Evolutionary conservation across 306 rosid genomes (phyloP), one percentile per base, ranked within the genome.

Genomic region (Morella rubra): DNA sequence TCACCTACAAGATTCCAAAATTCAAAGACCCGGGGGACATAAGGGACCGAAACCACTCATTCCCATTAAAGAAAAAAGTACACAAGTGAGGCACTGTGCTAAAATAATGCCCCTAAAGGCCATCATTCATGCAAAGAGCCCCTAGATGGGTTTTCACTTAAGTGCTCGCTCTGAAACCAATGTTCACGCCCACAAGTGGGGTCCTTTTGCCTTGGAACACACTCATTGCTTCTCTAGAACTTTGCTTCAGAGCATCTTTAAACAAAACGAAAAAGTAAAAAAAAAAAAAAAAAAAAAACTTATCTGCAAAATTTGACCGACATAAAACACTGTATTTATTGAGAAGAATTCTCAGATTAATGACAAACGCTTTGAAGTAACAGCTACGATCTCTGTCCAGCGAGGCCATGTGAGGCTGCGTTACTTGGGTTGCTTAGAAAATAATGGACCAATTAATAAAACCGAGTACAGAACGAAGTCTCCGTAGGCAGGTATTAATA

Each of bases 211-310:
- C 91, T 90, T 85, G 55, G 54, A 83, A 81, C 89, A 81, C 90
- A 92, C 97, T 94, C 98, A 88, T 89, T 90, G 85, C 91, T 72
- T 85, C 84, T 79, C 89, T 79, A 75, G 86, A 88, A 82, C 80
- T 76, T 72, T 20, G 85, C 24, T 80, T 68, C 44, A n/a, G 27
- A 73, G 79, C 71, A 76, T 90, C 90, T 80, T 44, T 37, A 79
- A 76, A 52, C 60, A 70, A 46, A 60, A 24, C 5, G 37, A 32
- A 32, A 32, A 32, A 32, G 37, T 24, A 32, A 32, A 32, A 32
- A 2, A 32, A 32, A 32, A 32, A n/a, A n/a, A n/a, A n/a, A n/a
- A n/a, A 45, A 41, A 45, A 8, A 24, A 24, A 81, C 44, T 56
- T 20, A 66, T 40, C 44, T 54, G 58, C 50, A 58, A 8, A 19